Conservation (phyloP, 2,329 filamentous ascomycete genomes). For the Neofusicoccum kwambonambiense region DNA sequence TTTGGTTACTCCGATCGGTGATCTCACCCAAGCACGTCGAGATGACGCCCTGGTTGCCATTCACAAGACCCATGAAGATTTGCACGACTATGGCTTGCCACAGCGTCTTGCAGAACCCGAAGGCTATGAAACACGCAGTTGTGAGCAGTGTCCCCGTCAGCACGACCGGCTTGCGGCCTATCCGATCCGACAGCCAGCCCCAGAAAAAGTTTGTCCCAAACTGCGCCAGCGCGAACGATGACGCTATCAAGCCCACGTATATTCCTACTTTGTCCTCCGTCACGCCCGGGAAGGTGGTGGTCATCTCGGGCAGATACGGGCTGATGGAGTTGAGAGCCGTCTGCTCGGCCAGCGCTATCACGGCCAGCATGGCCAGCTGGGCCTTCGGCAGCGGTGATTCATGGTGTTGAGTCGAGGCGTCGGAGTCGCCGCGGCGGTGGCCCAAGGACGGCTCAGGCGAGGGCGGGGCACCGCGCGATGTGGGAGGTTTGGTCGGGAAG, state of each 20-base stretch:
- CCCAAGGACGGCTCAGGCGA: constrained; percentile 23
- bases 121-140: constrained; percentile 75
- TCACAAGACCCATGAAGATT: constrained; percentile 85
- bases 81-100: constrained; percentile 87
- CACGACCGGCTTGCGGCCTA: constrained; percentile 81
- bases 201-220: constrained; percentile 89
- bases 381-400: constrained; percentile 75
- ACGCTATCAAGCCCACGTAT: constrained; percentile 88
- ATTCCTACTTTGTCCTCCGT: constrained; percentile 69
- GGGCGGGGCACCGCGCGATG: constrained; percentile 58
- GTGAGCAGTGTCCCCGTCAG: constrained; percentile 80
- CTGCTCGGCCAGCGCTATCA: constrained; percentile 90
- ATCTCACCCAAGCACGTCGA: constrained; percentile 93
- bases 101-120: constrained; percentile 80
- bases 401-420: constrained; percentile 41
- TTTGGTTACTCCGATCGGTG: constrained; percentile 93
- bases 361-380: constrained; percentile 80
- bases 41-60: constrained; percentile 92
- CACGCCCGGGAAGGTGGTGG: constrained; percentile 78
- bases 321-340: constrained; percentile 95
- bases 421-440: constrained; percentile 29
- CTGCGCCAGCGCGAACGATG: constrained; percentile 87
- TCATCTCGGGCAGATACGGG: constrained; percentile 93
- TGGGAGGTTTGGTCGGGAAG: constrained; percentile 73
- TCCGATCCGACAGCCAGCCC: constrained; percentile 77